Evolutionary conservation across 345 rosid species (phyloP), one percentile per base, ranked within the genome.

Genomic region (Gossypioides kirkii): DNA sequence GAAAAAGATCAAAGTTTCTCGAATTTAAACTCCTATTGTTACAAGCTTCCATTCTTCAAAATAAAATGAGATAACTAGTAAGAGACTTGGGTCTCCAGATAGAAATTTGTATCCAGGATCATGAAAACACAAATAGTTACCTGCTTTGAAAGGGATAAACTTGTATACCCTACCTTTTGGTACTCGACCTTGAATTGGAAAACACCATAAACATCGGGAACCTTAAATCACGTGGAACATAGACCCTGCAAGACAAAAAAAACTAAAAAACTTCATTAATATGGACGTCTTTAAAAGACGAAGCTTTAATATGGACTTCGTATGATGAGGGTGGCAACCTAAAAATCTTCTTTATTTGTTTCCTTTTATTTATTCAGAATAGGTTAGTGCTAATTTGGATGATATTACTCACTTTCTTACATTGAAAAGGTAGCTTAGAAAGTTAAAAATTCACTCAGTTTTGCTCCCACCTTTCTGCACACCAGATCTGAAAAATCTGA

Each of bases 181-280:
- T 91, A 85, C 77, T 91, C 93, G 55, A 91, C 83, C 88, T 89
- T 91, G 73, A 89, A 89, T 63, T 91, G 91, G 84, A 89, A 91
- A 67, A 91, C 96, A 50, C 93, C 96, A 75, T 89, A 87, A 68
- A 89, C 90, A 82, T 91, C 90, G n/a, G 96, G 91, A 75, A 89
- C 91, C 85, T 85, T 87, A 56, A 91, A 91, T 70, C 89, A 75
- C 25, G 89, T 76, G 28, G 84, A 82, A 82, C 80, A 91, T 52
- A 80, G 83, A 53, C 93, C 96, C 96, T 87, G 87, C 79, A 73
- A 50, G 75, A 80, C 12, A 78, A 64, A 67, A 69, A 52, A 32
- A 32, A 32, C 38, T 16, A 25, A 22, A 46, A 25, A 7, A 16
- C 16, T 46, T 12, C 20, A 46, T 38, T 25, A 23, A 46, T 14